These are phyloP conservation scores for Chaetomiaceae sp. DNA, from an alignment of 2,329 filamentous ascomycete genomes.

Conservation along the genomic window DNA sequence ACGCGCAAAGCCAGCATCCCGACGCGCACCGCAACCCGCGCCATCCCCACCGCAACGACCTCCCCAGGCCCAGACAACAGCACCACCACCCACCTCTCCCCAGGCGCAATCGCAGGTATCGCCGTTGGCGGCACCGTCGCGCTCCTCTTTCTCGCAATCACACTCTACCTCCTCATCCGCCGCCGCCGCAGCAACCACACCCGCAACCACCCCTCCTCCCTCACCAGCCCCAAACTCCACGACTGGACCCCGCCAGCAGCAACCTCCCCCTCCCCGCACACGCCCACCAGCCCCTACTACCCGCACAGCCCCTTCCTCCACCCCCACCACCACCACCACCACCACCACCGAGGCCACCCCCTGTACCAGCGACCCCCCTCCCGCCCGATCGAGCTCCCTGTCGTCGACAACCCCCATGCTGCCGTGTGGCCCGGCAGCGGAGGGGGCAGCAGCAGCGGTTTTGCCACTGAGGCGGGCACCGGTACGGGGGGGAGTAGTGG, in stretches of 20 bases:
- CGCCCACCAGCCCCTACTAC: background rate
- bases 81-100: conserved; percentile 24
- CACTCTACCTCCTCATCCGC: conserved; percentile 29
- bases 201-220: background rate
- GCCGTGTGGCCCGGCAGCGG: too few species aligned
- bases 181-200: conserved; percentile 7
- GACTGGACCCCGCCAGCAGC: background rate
- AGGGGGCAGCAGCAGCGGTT: background rate
- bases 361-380: background rate
- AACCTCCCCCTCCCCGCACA: background rate
- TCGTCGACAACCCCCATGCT: too few species aligned
- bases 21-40: conserved; percentile 45
- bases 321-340: too few species aligned
- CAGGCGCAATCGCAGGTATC: conserved; percentile 40
- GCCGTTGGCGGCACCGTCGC: conserved; percentile 33
- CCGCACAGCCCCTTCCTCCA: too few species aligned
- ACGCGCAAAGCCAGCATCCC: conserved; percentile 41
- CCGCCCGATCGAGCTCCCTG: conserved; percentile 10
- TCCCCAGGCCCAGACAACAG: background rate
- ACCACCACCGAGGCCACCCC: too few species aligned
- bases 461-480: background rate
- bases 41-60: conserved; percentile 25
- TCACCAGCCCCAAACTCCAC: background rate
- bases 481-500: background rate
- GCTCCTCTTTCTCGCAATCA: conserved; percentile 26